These are phyloP conservation scores for Tricholoma furcatifolium DNA, from an alignment of 768 basidiomycete genomes.

Conservation along the genomic window DNA sequence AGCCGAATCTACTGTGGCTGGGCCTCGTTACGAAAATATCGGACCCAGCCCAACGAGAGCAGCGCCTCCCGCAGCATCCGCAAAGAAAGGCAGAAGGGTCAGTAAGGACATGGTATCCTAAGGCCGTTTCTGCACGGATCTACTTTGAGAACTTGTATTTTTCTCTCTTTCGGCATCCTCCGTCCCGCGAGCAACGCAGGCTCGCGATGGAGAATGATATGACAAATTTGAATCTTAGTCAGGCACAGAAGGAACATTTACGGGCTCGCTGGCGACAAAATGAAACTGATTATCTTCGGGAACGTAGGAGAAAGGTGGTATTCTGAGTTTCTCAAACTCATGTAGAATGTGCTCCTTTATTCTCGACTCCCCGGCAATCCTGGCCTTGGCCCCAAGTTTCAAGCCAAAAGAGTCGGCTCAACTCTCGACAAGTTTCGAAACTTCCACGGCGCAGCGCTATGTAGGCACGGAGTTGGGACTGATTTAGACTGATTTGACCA, in stretches of 20 bases:
- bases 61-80: constrained; percentile 31
- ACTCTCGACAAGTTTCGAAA: too few species aligned
- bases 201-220: constrained; percentile 89
- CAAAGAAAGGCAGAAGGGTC: constrained; percentile 63
- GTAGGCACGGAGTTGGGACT: too few species aligned
- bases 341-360: too few species aligned
- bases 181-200: constrained; percentile 82
- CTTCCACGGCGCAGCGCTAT: too few species aligned
- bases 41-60: constrained; percentile 26
- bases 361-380: too few species aligned
- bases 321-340: too few species aligned
- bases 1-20: constrained; percentile 49
- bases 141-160: constrained; percentile 94
- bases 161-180: constrained; percentile 78
- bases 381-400: too few species aligned
- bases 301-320: constrained; percentile 78
- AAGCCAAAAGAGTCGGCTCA: too few species aligned
- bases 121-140: constrained; percentile 88
- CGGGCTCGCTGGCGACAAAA: constrained; percentile 80
- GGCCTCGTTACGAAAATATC: constrained; percentile 70
- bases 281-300: constrained; percentile 88
- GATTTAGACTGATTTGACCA: too few species aligned
- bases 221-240: constrained; percentile 65
- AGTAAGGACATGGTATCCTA: constrained; percentile 90
- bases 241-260: constrained; percentile 68